A percentile compares a stretch with the other conserved stretches of the same genome.
These are phyloP conservation scores for Anthracocystis setariae DNA, from an alignment of 1,284 basidiomycete species.

Conservation along the genomic window DNA sequence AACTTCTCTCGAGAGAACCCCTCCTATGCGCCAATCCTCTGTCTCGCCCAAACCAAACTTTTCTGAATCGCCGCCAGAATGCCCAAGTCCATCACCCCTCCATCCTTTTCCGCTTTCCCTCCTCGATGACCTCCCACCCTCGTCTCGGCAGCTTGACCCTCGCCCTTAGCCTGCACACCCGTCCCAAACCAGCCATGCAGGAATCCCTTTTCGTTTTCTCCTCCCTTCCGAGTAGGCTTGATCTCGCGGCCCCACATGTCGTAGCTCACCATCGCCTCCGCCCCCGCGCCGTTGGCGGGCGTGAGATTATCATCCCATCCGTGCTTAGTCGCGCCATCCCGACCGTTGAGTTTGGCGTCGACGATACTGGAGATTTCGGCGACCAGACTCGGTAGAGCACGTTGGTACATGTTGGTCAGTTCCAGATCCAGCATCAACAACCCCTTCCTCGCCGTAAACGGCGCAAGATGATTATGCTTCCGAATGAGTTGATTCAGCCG, in stretches of 20 bases:
- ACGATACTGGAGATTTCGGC: conserved; percentile 8
- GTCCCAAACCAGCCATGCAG: conserved; percentile 29
- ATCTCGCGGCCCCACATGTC: conserved; percentile 43
- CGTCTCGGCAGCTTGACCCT: not conserved
- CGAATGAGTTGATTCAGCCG: conserved; percentile 56
- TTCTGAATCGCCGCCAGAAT: conserved; percentile 31
- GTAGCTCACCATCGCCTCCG: conserved; percentile 17
- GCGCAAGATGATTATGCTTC: conserved; percentile 57
- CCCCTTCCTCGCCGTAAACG: conserved; percentile 53
- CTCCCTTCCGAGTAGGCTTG: not conserved
- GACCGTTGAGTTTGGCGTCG: not conserved
- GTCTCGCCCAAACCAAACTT: conserved; percentile 40
- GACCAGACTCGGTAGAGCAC: conserved; percentile 18
- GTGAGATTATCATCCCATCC: conserved; percentile 5
- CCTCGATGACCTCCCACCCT: not conserved
- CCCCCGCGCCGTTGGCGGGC: not conserved
- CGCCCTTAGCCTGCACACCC: not conserved
- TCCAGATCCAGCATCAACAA: conserved; percentile 42
- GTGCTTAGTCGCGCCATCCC: conserved; percentile 1
- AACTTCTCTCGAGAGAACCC: too few species aligned
- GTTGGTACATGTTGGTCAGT: conserved; percentile 19
- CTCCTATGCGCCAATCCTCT: conserved; percentile 21
- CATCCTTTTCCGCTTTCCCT: not conserved
- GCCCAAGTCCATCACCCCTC: conserved; percentile 7
- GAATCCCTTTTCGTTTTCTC: not conserved